Conservation (phyloP, 306 rosid genomes). For the Nissolia schottii region DNA sequence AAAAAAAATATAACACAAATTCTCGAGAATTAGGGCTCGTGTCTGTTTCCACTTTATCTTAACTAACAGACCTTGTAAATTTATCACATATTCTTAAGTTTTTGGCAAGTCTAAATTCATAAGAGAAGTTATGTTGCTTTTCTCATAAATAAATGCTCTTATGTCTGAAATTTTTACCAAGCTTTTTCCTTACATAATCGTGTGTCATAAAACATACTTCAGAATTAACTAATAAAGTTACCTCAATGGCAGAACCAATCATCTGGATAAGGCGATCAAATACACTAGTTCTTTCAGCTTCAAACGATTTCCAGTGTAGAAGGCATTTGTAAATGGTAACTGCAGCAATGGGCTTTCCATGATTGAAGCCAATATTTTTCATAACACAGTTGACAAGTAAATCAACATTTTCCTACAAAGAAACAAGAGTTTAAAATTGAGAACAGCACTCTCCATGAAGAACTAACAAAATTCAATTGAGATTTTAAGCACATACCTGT, state of each 20-base stretch:
- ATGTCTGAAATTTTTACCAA: background rate
- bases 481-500: slow-evolving; percentile 47
- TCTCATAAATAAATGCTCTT: slow-evolving; percentile 3
- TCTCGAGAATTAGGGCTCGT: no score
- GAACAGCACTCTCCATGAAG: background rate
- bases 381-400: slow-evolving; percentile 68
- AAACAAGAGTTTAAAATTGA: slow-evolving; percentile 19
- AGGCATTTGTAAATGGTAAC: slow-evolving; percentile 80
- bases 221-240: slow-evolving; percentile 20
- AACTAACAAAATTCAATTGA: background rate
- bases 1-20: no score
- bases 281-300: slow-evolving; percentile 85
- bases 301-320: slow-evolving; percentile 88
- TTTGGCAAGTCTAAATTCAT: background rate
- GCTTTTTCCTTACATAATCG: background rate
- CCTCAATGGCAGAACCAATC: slow-evolving; percentile 90
- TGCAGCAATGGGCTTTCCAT: slow-evolving; percentile 83
- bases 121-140: background rate
- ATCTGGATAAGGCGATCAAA: slow-evolving; percentile 91
- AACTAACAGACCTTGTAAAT: no score
- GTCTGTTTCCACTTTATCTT: no score
- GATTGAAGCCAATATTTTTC: slow-evolving; percentile 67
- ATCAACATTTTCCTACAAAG: slow-evolving; percentile 77
- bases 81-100: no score
- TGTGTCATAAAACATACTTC: background rate